Evolutionary conservation across 495 filamentous ascomycete genomes (phyloP).

Genomic region (Lentithecium fluviatile): DNA sequence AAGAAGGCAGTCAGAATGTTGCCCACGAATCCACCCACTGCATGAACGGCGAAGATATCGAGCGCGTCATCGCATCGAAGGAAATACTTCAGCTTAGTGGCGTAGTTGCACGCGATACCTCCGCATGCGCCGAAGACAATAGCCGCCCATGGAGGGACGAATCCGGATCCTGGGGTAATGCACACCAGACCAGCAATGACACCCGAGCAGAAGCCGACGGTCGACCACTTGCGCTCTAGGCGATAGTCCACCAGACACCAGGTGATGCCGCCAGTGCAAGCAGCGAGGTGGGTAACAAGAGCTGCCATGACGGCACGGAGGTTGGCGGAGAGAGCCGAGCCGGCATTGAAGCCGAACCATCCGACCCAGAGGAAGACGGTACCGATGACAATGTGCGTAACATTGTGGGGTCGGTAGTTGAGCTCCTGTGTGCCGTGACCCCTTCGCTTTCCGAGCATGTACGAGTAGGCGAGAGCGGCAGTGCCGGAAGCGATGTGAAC

Average conservation of each 20-base stretch:
- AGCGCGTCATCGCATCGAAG: conserved; percentile 84
- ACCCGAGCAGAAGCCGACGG: conserved; percentile 94
- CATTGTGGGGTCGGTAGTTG: conserved; percentile 97
- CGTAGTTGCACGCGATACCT: conserved; percentile 86
- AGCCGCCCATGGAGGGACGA: conserved; percentile 89
- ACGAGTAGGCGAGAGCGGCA: conserved; percentile 82
- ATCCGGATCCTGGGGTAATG: conserved; percentile 90
- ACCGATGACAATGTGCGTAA: conserved; percentile 93
- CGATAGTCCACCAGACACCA: conserved; percentile 96
- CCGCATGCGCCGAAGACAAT: conserved; percentile 85
- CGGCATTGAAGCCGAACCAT: conserved; percentile 99
- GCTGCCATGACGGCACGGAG: conserved; percentile 79
- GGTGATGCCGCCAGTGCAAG: conserved; percentile 85
- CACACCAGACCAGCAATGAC: conserved; percentile 89
- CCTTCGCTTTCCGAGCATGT: conserved; percentile 79
- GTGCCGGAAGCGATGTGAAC: conserved; percentile 93
- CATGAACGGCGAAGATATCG: conserved; percentile 94
- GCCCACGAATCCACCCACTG: conserved; percentile 81
- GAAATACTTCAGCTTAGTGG: conserved; percentile 92
- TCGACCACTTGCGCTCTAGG: conserved; percentile 93
- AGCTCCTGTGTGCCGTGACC: conserved; percentile 84
- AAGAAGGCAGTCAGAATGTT: conserved; percentile 91
- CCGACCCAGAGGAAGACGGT: conserved; percentile 99
- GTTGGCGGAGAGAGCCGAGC: conserved; percentile 85
- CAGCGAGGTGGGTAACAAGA: conserved; percentile 70